Conservation (phyloP, 2,329 filamentous ascomycete species). For the Onygenales sp. region DNA sequence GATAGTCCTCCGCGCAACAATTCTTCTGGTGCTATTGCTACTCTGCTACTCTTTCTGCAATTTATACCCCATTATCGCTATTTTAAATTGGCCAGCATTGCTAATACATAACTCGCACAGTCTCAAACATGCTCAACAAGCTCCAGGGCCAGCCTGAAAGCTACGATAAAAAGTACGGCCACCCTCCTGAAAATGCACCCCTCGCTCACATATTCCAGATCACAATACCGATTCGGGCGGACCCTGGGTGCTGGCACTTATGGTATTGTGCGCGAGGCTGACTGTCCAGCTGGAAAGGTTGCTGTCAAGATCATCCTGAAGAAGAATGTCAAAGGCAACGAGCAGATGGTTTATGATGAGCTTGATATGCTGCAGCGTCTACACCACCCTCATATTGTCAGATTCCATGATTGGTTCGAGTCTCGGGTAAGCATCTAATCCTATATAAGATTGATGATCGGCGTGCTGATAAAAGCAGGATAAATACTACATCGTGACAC, state of each 20-base stretch:
- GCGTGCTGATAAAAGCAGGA: conserved; percentile 49
- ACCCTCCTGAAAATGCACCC: neutral
- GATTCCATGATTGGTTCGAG: conserved; percentile 98
- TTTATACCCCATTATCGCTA: too few relatives aligned
- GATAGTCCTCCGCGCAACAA: too few relatives aligned
- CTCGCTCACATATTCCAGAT: conserved; percentile 38
- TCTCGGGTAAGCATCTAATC: conserved; percentile 60
- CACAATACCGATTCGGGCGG: conserved; percentile 83
- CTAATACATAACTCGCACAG: conserved; percentile 42
- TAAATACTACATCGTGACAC: conserved; percentile 99
- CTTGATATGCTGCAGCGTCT: conserved; percentile 85
- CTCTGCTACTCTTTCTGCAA: too few relatives aligned
- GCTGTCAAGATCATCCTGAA: conserved; percentile 99
- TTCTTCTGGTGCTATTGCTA: too few relatives aligned
- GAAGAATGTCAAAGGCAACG: conserved; percentile 97
- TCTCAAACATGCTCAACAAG: conserved; percentile 86
- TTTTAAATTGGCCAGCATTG: too few relatives aligned
- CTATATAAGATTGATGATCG: neutral
- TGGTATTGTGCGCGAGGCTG: conserved; percentile 93
- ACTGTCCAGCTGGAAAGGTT: conserved; percentile 73
- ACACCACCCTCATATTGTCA: conserved; percentile 90
- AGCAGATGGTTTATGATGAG: conserved; percentile 98
- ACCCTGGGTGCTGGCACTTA: conserved; percentile 96
- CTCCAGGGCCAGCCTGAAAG: conserved; percentile 93
- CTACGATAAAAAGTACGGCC: conserved; percentile 88